Evolutionary conservation across 495 filamentous ascomycete species (phyloP), one percentile per base, ranked within the genome.

Genomic region (Aspergillus haitiensis): DNA sequence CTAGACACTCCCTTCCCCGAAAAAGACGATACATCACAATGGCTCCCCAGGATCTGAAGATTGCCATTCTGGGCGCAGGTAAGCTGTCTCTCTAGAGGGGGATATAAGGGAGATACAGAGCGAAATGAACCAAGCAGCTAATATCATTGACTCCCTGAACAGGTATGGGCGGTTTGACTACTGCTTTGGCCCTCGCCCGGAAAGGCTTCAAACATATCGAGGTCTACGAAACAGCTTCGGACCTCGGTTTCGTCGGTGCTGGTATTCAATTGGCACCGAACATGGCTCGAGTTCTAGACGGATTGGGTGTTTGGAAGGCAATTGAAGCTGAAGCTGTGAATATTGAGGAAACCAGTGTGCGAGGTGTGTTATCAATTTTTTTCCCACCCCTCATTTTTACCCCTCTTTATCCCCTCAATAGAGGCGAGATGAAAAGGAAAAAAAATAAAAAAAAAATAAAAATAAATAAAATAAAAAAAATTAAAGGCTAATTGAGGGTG

Each of bases 241-340:
- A 88, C 56, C 76, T 93, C 3, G 89, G 89, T 33, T 93, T 93
- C 57, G 88, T 92, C 10, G 91, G 91, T 50, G 89, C 89, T 7
- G 90, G 89, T 32, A 91, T 93, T 64, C 89, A 93, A 70, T 78
- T 93, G 44, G 88, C 89, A 5, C 89, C 89, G 1, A 92, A 94
- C 59, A 89, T 93, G 78, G 84, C 84, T 27, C 85, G 88, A 0
- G 86, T 94, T 18, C 74, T 93, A 31, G 86, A 90, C 67, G 70
- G 81, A 10, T 76, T 88, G 33, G 89, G 86, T 47, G 84, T 85
- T 49, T 90, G 87, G 86, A 77, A 81, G 33, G 77, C 81, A 31
- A 92, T 92, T 66, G 81, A 81, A 56, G 75, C 72, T 10, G 88
- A 91, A 60, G 82, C 86, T 13, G 81, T 83, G 4, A 75, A 81